phyloP scores from a whole-genome alignment of 2,329 filamentous ascomycete species.

The Botrytis fabae region DNA sequence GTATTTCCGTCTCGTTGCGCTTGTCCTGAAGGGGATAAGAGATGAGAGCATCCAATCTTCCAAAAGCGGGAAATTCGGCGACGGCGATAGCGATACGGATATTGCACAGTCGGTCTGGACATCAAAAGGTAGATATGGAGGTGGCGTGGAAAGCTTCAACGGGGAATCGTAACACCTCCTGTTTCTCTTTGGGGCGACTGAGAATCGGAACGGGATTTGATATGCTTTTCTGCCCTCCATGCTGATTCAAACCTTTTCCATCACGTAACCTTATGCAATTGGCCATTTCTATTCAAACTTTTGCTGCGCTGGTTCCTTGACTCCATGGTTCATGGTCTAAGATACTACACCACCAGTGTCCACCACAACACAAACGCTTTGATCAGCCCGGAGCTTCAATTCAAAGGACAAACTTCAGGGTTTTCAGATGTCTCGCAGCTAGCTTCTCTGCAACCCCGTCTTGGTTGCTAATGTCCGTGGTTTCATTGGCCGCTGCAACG shows the following conservation, averaged over 20 bases:
- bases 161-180: background rate
- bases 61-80: background rate
- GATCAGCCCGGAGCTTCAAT: constrained; percentile 1
- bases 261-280: background rate
- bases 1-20: background rate
- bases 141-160: rapidly evolving
- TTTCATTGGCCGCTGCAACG: background rate
- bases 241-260: background rate
- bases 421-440: background rate
- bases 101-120: background rate
- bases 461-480: constrained; percentile 5
- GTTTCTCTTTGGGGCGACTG: background rate
- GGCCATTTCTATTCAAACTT: background rate
- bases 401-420: background rate
- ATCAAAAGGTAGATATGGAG: background rate
- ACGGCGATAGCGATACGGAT: background rate
- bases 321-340: background rate
- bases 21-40: background rate
- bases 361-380: background rate
- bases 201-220: background rate
- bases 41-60: background rate
- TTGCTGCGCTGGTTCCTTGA: background rate
- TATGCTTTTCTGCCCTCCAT: background rate
- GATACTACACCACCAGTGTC: background rate
- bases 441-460: background rate